phyloP scores from a whole-genome alignment of 305 asterid genomes.

The Petunia hybrid region DNA sequence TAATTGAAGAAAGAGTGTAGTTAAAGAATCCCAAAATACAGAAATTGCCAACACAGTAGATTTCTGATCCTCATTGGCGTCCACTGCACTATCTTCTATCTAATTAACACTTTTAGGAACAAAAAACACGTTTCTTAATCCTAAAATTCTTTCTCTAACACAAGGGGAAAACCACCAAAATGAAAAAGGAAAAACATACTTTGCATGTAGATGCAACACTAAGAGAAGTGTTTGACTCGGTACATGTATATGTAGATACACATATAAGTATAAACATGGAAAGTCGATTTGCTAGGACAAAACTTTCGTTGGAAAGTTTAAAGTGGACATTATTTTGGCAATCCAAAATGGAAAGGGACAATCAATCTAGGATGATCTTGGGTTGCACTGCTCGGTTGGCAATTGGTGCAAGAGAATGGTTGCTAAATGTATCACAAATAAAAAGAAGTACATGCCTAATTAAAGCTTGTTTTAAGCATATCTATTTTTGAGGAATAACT shows the following conservation, averaged over 20 bases:
- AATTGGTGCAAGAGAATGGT: constrained; percentile 10
- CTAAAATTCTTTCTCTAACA: constrained; percentile 15
- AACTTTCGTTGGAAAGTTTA: constrained; percentile 18
- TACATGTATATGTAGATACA: constrained; percentile 14
- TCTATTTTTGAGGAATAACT: constrained; percentile 19
- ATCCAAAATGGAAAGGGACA: constrained; percentile 15
- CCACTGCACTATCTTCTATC: constrained; percentile 6
- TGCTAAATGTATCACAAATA: constrained; percentile 13
- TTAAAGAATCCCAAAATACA: background rate
- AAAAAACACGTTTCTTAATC: constrained; percentile 15
- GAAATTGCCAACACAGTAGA: background rate
- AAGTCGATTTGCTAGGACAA: background rate
- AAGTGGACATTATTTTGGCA: constrained; percentile 5
- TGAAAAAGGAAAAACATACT: background rate
- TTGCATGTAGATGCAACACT: constrained; percentile 17
- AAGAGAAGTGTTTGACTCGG: background rate
- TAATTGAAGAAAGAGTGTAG: background rate
- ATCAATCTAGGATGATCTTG: constrained; percentile 10
- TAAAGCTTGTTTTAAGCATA: constrained; percentile 10
- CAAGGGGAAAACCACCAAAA: background rate
- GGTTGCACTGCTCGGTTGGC: background rate
- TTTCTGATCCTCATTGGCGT: background rate
- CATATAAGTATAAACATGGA: constrained; percentile 8
- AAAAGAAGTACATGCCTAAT: background rate
- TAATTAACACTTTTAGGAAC: background rate